Conservation (phyloP, 176 grass and related monocot species). For the Sorghum bicolor region DNA sequence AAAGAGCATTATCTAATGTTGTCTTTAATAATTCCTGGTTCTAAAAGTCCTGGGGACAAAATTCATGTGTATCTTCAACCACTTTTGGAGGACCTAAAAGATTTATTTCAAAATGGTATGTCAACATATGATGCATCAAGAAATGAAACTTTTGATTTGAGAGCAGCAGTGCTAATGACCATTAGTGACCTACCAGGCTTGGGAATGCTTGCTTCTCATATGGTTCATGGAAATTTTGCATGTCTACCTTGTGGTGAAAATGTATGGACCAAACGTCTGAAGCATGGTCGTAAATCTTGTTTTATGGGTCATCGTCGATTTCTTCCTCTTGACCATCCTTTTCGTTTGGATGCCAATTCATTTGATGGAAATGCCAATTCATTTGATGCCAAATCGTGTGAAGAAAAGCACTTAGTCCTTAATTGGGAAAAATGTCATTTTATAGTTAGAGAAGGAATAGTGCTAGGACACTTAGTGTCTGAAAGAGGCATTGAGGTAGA, state of each 20-base stretch:
- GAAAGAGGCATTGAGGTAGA: too few species aligned
- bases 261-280: neutral
- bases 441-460: too few species aligned
- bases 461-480: too few species aligned
- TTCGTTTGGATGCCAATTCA: neutral
- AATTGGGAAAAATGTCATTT: too few species aligned
- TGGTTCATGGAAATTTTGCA: neutral
- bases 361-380: neutral
- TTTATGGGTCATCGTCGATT: neutral
- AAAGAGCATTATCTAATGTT: neutral
- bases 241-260: neutral
- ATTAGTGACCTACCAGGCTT: neutral
- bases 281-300: neutral
- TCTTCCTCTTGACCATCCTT: neutral
- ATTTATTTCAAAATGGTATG: neutral
- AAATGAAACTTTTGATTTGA: neutral
- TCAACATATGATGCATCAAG: neutral
- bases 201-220: neutral
- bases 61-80: neutral
- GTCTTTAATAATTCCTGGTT: neutral
- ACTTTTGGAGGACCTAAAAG: neutral
- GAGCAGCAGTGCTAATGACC: neutral
- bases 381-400: too few species aligned
- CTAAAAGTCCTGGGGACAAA: neutral
- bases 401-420: too few species aligned